phyloP scores from a whole-genome alignment of 2,329 filamentous ascomycete species.

The Aureobasidium sp. region DNA sequence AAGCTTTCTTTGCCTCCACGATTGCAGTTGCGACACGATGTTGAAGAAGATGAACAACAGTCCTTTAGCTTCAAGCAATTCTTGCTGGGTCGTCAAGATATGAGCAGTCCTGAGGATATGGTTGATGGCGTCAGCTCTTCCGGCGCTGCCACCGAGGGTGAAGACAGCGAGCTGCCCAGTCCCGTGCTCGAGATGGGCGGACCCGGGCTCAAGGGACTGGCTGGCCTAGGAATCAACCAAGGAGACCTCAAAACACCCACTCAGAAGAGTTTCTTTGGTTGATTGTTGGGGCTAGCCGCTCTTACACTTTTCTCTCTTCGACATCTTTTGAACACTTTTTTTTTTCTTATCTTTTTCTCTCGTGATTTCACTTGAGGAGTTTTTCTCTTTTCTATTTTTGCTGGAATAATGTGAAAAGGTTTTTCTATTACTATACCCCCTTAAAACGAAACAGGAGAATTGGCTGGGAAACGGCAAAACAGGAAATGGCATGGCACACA shows the following conservation, averaged over 20 bases:
- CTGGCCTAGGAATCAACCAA: constrained; percentile 10
- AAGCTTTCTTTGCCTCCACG: background rate
- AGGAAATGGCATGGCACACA: background rate
- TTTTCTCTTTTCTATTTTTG: background rate
- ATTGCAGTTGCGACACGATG: background rate
- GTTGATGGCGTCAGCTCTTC: background rate
- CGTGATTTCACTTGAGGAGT: background rate
- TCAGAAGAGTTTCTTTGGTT: constrained; percentile 15
- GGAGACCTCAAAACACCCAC: constrained; percentile 13
- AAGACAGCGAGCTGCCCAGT: background rate
- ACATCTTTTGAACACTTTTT: background rate
- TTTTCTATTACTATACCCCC: background rate
- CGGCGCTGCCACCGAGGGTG: background rate
- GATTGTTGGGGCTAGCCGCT: background rate
- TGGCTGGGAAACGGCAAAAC: background rate
- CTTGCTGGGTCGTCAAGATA: background rate
- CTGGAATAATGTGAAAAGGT: background rate
- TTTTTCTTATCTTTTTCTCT: background rate
- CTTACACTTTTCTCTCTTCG: background rate
- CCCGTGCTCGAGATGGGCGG: constrained; percentile 12
- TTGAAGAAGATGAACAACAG: background rate
- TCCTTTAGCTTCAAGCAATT: constrained; percentile 15
- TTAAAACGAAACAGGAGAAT: background rate
- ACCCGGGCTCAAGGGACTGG: background rate
- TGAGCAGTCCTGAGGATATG: constrained; percentile 14